Evolutionary conservation across 2,329 filamentous ascomycete genomes (phyloP).

Genomic region (Fusarium nelsonii): DNA sequence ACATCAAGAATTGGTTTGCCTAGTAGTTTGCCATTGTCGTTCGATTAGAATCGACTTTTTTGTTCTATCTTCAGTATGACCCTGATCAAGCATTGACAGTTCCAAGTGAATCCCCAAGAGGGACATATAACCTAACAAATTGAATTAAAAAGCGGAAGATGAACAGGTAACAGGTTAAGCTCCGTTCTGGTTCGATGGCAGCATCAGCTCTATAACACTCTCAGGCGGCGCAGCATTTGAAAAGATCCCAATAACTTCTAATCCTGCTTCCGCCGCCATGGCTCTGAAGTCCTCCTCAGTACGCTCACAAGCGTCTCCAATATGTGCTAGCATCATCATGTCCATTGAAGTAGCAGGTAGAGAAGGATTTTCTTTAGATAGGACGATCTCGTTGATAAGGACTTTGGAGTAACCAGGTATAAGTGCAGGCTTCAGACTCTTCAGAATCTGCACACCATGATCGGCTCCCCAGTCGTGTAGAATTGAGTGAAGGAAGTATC

Average conservation of each 20-base stretch:
- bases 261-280: conserved; percentile 10
- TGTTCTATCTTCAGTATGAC: background rate
- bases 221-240: conserved; percentile 26
- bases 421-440: conserved; percentile 49
- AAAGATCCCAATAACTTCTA: conserved; percentile 12
- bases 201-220: conserved; percentile 26
- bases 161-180: background rate
- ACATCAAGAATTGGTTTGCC: background rate
- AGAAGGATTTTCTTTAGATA: conserved; percentile 24
- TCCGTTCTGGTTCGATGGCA: background rate
- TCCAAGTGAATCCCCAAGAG: too few species aligned
- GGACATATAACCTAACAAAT: too few species aligned
- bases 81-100: background rate
- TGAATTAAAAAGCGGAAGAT: too few species aligned
- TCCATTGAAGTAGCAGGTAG: conserved; percentile 26
- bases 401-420: conserved; percentile 30
- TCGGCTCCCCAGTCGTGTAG: conserved; percentile 56
- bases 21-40: background rate
- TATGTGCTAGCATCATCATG: conserved; percentile 35
- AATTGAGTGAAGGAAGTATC: conserved; percentile 47
- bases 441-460: conserved; percentile 50
- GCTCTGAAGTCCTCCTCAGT: conserved; percentile 16
- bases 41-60: background rate
- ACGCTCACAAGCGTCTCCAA: conserved; percentile 24
- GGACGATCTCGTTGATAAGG: conserved; percentile 32